Conservation (phyloP, 2,329 filamentous ascomycete genomes). For the Sarocladium oryzae region DNA sequence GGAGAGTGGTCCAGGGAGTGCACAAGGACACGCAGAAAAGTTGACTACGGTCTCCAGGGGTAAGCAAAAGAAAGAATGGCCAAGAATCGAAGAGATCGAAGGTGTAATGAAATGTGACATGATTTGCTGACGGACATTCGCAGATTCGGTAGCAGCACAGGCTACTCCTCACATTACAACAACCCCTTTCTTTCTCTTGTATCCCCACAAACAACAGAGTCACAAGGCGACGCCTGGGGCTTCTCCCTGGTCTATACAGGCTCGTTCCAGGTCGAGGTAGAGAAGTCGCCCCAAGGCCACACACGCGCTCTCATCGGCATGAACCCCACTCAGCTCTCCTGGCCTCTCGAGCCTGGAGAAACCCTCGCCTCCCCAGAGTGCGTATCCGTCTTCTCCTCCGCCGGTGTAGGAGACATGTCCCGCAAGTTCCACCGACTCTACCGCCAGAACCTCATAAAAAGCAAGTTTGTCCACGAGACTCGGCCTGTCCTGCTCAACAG, state of each 20-base stretch:
- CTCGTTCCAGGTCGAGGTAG: conserved; percentile 54
- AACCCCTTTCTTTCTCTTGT: conserved; percentile 58
- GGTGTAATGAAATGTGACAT: not conserved
- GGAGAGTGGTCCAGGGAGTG: conserved; percentile 59
- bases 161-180: conserved; percentile 57
- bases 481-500: conserved; percentile 56
- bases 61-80: conserved; percentile 19
- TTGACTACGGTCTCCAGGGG: conserved; percentile 52
- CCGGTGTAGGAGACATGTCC: conserved; percentile 56
- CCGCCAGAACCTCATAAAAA: conserved; percentile 52
- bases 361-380: conserved; percentile 56
- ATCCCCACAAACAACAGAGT: conserved; percentile 51
- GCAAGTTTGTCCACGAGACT: conserved; percentile 44
- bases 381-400: conserved; percentile 53
- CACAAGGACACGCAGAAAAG: conserved; percentile 44
- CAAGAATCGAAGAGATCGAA: not conserved
- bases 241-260: conserved; percentile 61
- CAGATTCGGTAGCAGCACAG: conserved; percentile 54
- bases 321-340: conserved; percentile 55
- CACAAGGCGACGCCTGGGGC: conserved; percentile 54
- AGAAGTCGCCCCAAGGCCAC: conserved; percentile 55
- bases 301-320: conserved; percentile 54
- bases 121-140: not conserved
- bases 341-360: conserved; percentile 48
- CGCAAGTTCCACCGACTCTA: conserved; percentile 56